These are phyloP conservation scores for Colletotrichum sp. DNA, from an alignment of 2,329 filamentous ascomycete species.

Conservation along the genomic window DNA sequence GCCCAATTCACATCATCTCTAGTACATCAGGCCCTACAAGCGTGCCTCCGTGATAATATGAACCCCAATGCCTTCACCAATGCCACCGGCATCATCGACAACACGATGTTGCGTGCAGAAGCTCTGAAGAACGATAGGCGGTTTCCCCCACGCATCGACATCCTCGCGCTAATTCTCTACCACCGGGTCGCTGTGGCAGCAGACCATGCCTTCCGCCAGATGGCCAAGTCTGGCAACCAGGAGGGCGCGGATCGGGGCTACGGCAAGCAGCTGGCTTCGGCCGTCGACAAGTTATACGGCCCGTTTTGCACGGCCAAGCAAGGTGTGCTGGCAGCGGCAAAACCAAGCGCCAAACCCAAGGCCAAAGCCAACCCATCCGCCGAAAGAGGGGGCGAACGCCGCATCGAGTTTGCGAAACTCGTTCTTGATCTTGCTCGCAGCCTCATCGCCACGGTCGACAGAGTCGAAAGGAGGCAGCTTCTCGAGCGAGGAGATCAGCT, in stretches of 20 bases:
- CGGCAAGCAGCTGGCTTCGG: constrained; percentile 54
- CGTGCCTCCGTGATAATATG: constrained; percentile 77
- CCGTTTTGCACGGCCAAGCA: constrained; percentile 48
- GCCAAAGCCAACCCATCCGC: background rate
- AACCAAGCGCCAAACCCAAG: constrained; percentile 20
- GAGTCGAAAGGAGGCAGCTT: constrained; percentile 45
- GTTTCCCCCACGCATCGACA: constrained; percentile 41
- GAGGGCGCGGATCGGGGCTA: constrained; percentile 45
- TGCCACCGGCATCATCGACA: constrained; percentile 67
- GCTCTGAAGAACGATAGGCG: background rate
- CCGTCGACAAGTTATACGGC: constrained; percentile 56
- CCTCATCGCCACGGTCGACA: constrained; percentile 51
- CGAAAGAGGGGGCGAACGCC: constrained; percentile 12
- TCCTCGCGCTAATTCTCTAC: constrained; percentile 57
- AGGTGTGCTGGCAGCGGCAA: constrained; percentile 29
- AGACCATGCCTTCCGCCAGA: constrained; percentile 42
- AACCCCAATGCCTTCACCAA: constrained; percentile 73
- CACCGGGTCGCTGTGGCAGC: constrained; percentile 59
- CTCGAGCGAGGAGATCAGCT: constrained; percentile 35
- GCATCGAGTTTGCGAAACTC: constrained; percentile 41
- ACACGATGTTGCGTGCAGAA: constrained; percentile 53
- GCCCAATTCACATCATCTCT: constrained; percentile 52
- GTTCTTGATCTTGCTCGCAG: constrained; percentile 48
- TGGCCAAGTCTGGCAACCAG: constrained; percentile 33
- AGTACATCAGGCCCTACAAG: constrained; percentile 75